Evolutionary conservation across 257 asterid genomes (phyloP), one percentile per base, ranked within the genome.

Genomic region (Solanum habrochaites): DNA sequence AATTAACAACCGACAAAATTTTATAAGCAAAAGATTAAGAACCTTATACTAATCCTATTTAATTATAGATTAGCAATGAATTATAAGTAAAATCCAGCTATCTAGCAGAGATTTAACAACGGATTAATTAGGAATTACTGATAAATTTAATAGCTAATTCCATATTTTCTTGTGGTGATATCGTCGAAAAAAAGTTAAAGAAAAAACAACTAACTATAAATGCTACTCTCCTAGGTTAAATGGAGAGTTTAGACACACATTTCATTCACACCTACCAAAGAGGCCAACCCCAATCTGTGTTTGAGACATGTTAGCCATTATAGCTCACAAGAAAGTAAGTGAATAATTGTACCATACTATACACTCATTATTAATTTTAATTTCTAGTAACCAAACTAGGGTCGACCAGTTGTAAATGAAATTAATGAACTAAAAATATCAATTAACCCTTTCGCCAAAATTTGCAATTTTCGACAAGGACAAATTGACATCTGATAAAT

Each of bases 301-400:
- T 35, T 77, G 71, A 43, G 40, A 58, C 27, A 49, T 80, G 67
- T 80, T 45, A 32, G 47, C 80, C 82, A 72, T 77, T 23, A 12
- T 47, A 67, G 88, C 40, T 70, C 87, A 86, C 88, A 85, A 58
- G 82, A 69, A 87, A 31, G 15, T 47, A 49, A 88, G 77, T 35
- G 25, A 35, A 83, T 43, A 49, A 71, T 49, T 88, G 58, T 35
- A 81, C 60, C 18, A 71, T 29, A 81, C 77, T 6, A 80, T 35
- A 88, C 67, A 43, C 35, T 27, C 86, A 45, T 86, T 81, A 49
- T 10, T 81, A 47, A 29, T 29, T 39, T 73, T 64, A 64, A n/a
- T 64, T 62, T 73, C 1, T 29, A 81, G 66, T 31, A 47, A 49
- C 69, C 85, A 29, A 81, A 80, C 42, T 80, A 81, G 45, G 69